Percentiles rank a stretch among this genome's conserved stretches.
These are phyloP conservation scores for Fraxinus greggii DNA, from an alignment of 305 asterid species.

Conservation along the genomic window DNA sequence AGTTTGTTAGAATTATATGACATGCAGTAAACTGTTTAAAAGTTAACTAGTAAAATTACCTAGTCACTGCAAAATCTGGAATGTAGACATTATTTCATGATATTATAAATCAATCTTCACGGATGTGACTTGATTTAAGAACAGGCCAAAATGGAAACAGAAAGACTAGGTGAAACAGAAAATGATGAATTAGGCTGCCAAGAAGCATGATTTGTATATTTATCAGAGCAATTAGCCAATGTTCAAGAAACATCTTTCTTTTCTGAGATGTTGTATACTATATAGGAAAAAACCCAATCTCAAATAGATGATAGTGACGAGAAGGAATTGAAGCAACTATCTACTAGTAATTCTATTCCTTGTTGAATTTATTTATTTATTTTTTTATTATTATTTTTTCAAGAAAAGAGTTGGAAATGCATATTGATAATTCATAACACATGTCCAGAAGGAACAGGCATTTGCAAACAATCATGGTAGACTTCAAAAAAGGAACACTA, in stretches of 20 bases:
- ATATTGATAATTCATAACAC: neutral
- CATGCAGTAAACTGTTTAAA: neutral
- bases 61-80: neutral
- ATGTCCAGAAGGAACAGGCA: neutral
- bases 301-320: neutral
- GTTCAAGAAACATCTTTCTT: neutral
- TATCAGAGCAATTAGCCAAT: neutral
- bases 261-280: neutral
- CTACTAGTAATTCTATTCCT: neutral
- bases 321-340: neutral
- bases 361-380: neutral
- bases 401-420: neutral
- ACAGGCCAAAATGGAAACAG: neutral
- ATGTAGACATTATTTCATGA: neutral
- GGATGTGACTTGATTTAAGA: neutral
- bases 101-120: neutral
- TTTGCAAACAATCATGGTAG: neutral
- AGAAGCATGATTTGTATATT: neutral
- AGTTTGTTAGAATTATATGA: neutral
- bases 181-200: neutral
- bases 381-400: neutral
- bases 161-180: neutral
- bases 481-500: neutral
- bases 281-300: neutral
- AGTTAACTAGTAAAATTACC: neutral